A percentile compares a stretch with the other conserved stretches of the same genome.
phyloP scores from a whole-genome alignment of 768 basidiomycete genomes.

The Xerocomellus amylosporus region DNA sequence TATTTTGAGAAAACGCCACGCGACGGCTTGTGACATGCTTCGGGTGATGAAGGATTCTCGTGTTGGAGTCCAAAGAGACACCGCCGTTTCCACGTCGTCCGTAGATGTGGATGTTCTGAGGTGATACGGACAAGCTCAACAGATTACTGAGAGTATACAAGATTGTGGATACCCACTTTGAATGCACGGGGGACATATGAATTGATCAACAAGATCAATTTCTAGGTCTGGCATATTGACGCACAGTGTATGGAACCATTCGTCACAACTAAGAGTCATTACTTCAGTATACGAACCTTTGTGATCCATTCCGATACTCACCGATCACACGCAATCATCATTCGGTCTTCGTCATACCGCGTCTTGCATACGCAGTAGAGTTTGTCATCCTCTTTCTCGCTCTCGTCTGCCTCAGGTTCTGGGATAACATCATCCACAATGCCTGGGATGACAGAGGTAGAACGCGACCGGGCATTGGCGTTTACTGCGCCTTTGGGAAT shows the following conservation, averaged over 20 bases:
- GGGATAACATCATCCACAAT: slow-evolving; percentile 40
- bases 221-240: slow-evolving; percentile 77
- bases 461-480: slow-evolving; percentile 55
- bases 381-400: slow-evolving; percentile 46
- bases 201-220: slow-evolving; percentile 88
- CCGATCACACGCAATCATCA: slow-evolving; percentile 95
- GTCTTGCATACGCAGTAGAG: slow-evolving; percentile 89
- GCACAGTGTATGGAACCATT: slow-evolving; percentile 92
- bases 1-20: slow-evolving; percentile 86
- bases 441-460: slow-evolving; percentile 64
- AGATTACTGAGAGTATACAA: not conserved
- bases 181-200: slow-evolving; percentile 81
- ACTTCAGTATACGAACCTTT: not conserved
- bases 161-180: slow-evolving; percentile 50
- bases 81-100: slow-evolving; percentile 77
- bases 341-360: slow-evolving; percentile 78
- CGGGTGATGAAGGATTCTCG: slow-evolving; percentile 55
- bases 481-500: slow-evolving; percentile 25
- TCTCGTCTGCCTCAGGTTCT: slow-evolving; percentile 49
- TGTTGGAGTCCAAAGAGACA: slow-evolving; percentile 71
- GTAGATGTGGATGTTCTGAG: slow-evolving; percentile 57
- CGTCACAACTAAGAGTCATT: slow-evolving; percentile 67
- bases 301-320: slow-evolving; percentile 35
- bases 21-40: slow-evolving; percentile 77
- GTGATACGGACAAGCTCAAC: not conserved